A percentile compares a stretch with the other conserved stretches of the same genome.
Conservation (phyloP, 2,329 filamentous ascomycete genomes). For the Capronia americana region DNA sequence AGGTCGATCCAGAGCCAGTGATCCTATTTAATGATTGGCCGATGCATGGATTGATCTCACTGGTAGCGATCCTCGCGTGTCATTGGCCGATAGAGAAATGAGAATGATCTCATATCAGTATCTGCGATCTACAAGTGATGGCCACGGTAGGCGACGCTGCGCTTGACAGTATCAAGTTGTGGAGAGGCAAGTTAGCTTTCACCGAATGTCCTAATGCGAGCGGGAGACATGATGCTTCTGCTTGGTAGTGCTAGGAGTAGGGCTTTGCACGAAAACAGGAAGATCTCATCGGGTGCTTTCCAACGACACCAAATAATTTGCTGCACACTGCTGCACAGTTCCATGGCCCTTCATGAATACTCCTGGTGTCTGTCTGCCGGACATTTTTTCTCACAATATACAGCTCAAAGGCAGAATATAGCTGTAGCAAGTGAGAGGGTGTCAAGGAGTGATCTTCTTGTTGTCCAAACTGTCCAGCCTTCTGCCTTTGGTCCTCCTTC, state of each 20-base stretch:
- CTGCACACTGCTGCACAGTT: background rate
- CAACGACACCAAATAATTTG: background rate
- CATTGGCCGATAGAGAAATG: background rate
- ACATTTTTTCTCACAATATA: background rate
- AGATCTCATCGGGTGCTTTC: background rate
- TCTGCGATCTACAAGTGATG: background rate
- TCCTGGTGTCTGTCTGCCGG: background rate
- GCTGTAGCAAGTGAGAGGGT: background rate
- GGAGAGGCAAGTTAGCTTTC: background rate
- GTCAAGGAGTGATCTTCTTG: background rate
- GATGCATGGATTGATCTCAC: constrained; percentile 5
- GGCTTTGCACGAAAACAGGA: background rate
- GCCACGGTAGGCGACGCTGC: background rate
- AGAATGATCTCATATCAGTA: background rate
- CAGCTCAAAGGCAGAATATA: background rate
- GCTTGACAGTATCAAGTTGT: background rate
- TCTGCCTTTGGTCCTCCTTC: background rate
- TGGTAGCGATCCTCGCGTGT: background rate
- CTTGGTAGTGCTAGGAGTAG: background rate
- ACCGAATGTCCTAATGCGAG: background rate
- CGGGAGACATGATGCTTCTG: background rate
- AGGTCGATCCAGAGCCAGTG: background rate
- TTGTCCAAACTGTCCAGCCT: background rate
- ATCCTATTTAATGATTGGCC: constrained; percentile 1
- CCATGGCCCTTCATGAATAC: background rate